Percentiles rank a stretch among this genome's conserved stretches.
Conservation (phyloP, 2,329 filamentous ascomycete genomes). For the Monosporascus sp. region DNA sequence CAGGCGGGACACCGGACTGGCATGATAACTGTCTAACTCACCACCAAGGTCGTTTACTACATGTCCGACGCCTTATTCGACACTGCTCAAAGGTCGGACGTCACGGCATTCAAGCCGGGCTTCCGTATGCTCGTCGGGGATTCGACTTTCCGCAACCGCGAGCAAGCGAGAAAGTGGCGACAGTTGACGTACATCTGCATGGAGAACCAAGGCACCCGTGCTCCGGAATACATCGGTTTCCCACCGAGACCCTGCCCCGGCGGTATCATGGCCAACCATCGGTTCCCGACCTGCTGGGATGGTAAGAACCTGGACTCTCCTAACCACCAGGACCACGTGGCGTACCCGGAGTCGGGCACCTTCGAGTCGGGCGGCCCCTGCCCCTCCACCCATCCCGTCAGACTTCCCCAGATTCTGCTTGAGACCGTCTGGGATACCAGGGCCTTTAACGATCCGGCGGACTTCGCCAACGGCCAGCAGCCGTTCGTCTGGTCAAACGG, state of each 20-base stretch:
- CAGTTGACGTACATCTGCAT: slow-evolving; percentile 34
- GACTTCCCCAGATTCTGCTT: slow-evolving; percentile 42
- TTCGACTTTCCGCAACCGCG: slow-evolving; percentile 31
- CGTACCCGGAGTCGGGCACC: slow-evolving; percentile 38
- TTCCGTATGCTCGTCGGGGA: slow-evolving; percentile 45
- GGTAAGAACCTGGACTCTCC: slow-evolving; percentile 41
- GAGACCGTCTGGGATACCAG: slow-evolving; percentile 42
- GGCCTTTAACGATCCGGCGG: slow-evolving; percentile 29
- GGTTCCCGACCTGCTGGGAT: slow-evolving; percentile 51
- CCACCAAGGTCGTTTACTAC: slow-evolving; percentile 41
- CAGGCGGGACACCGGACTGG: background rate
- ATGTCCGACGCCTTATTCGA: slow-evolving; percentile 34
- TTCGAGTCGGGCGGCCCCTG: slow-evolving; percentile 32
- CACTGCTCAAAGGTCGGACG: slow-evolving; percentile 33
- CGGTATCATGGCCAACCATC: slow-evolving; percentile 40
- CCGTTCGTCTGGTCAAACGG: slow-evolving; percentile 31
- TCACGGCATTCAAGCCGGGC: slow-evolving; percentile 41
- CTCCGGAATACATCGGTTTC: slow-evolving; percentile 14
- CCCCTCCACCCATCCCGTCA: slow-evolving; percentile 29
- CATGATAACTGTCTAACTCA: slow-evolving; percentile 27
- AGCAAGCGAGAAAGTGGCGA: slow-evolving; percentile 31
- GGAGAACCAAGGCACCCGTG: slow-evolving; percentile 42
- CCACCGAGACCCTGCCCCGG: slow-evolving; percentile 34
- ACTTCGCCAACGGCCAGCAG: slow-evolving; percentile 33
- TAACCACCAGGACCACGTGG: slow-evolving; percentile 45